Conservation (phyloP, 1,139 yeast genomes). For the Meyerozyma smithsonii region DNA sequence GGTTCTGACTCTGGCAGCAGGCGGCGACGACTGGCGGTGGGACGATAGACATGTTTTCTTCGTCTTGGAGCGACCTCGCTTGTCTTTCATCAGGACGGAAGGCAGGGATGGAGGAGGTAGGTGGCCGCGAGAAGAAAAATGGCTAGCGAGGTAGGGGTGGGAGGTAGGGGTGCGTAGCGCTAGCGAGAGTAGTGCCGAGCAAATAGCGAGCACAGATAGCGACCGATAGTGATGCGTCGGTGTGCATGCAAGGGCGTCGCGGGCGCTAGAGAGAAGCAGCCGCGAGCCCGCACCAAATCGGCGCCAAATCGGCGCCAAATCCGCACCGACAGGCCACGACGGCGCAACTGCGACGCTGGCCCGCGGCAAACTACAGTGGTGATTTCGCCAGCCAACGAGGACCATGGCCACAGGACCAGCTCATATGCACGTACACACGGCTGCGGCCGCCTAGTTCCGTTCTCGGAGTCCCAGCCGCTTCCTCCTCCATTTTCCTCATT, state of each 20-base stretch:
- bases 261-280: too few relatives aligned
- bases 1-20: conserved; percentile 1
- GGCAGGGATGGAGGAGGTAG: neutral
- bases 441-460: neutral
- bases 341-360: too few relatives aligned
- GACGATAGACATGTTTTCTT: conserved; percentile 2
- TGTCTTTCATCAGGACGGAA: neutral
- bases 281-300: neutral
- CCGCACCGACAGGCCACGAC: too few relatives aligned
- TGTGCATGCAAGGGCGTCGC: too few relatives aligned
- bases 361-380: too few relatives aligned
- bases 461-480: neutral
- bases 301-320: neutral
- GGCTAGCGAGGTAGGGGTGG: neutral
- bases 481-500: too few relatives aligned
- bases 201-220: neutral
- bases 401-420: too few relatives aligned
- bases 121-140: neutral
- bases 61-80: conserved; percentile 2
- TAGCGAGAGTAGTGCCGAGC: neutral
- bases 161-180: neutral
- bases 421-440: too few relatives aligned
- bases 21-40: neutral
- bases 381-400: too few relatives aligned
- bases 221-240: too few relatives aligned